Percentiles rank a stretch among this genome's conserved stretches.
Evolutionary conservation across 164 flowering plant genomes (phyloP).

Genomic region (Berberis vulgaris): DNA sequence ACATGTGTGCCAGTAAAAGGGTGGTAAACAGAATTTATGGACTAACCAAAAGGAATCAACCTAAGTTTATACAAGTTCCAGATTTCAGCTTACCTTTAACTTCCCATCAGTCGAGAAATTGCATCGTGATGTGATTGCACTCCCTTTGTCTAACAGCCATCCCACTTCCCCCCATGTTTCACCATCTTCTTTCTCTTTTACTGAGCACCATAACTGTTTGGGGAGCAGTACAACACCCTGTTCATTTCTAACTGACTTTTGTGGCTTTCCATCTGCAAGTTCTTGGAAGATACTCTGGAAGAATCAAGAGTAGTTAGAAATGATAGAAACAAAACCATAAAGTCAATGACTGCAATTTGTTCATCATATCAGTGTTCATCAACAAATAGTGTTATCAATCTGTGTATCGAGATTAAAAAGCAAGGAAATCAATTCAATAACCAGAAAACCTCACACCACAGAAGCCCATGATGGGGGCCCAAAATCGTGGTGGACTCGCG

Average conservation of each 20-base stretch:
- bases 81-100: conserved; percentile 48
- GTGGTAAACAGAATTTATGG: background rate
- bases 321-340: background rate
- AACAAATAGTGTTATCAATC: background rate
- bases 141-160: conserved; percentile 57
- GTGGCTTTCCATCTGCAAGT: conserved; percentile 26
- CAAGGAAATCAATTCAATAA: no score
- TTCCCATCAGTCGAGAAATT: conserved; percentile 39
- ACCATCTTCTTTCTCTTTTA: conserved; percentile 33
- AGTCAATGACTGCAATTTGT: background rate
- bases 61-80: background rate
- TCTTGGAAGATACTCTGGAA: conserved; percentile 38
- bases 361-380: background rate
- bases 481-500: no score
- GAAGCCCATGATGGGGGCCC: no score
- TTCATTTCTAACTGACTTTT: conserved; percentile 38
- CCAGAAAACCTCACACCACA: background rate
- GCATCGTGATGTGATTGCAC: conserved; percentile 65
- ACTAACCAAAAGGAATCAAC: background rate
- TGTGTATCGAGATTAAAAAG: no score
- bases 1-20: no score
- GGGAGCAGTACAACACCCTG: conserved; percentile 50
- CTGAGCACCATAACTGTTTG: conserved; percentile 75
- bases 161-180: conserved; percentile 59
- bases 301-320: background rate